Evolutionary conservation across 768 basidiomycete genomes (phyloP).

Genomic region (Mycena epipterygia): DNA sequence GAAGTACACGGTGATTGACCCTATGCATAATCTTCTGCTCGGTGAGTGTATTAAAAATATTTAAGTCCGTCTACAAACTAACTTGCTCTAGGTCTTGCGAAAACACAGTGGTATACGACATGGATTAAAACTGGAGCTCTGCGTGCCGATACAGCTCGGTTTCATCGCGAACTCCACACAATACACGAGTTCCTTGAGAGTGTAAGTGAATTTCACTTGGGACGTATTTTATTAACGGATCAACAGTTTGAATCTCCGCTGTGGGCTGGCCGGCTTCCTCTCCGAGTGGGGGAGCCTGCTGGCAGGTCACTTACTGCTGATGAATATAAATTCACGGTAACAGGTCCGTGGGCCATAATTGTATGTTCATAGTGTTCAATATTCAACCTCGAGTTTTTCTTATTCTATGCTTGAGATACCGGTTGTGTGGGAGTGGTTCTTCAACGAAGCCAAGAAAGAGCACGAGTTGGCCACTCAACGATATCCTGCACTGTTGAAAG

Average conservation of each 20-base stretch:
- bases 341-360: constrained; percentile 28
- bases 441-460: not conserved
- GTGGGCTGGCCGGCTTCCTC: constrained; percentile 24
- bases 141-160: constrained; percentile 15
- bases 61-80: not conserved
- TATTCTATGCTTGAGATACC: constrained; percentile 26
- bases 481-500: too few species aligned
- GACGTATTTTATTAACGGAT: constrained; percentile 17
- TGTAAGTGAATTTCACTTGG: not conserved
- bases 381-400: not conserved
- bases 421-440: constrained; percentile 26
- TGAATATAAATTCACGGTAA: constrained; percentile 41
- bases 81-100: constrained; percentile 37
- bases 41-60: too few species aligned
- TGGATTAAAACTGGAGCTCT: constrained; percentile 37
- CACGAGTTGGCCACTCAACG: not conserved
- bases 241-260: constrained; percentile 13
- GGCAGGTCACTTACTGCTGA: constrained; percentile 43
- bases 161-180: constrained; percentile 29
- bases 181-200: constrained; percentile 34
- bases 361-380: constrained; percentile 9
- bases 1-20: constrained; percentile 30
- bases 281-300: constrained; percentile 19
- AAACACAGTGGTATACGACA: constrained; percentile 39
- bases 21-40: constrained; percentile 32